A percentile compares a stretch with the other conserved stretches of the same genome.
Evolutionary conservation across 2,329 filamentous ascomycete species (phyloP).

Genomic region (Pseudofabraea citricarpa): DNA sequence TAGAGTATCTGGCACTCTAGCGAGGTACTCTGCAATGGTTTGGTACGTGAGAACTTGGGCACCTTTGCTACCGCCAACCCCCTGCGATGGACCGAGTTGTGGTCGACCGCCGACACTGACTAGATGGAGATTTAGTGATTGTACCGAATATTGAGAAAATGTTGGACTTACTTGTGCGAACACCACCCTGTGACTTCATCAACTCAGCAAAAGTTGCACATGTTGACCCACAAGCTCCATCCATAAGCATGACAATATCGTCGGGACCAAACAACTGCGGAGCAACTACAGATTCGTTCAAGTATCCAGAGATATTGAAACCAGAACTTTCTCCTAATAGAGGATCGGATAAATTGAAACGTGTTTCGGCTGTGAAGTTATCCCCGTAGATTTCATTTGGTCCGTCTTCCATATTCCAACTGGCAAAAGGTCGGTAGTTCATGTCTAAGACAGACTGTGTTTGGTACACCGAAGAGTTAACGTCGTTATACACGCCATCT

Average conservation of each 20-base stretch:
- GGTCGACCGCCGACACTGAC: slow-evolving; percentile 46
- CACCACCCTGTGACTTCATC: slow-evolving; percentile 48
- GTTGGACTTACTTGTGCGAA: slow-evolving; percentile 35
- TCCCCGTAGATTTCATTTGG: slow-evolving; percentile 11
- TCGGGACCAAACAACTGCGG: slow-evolving; percentile 30
- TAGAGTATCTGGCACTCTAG: too few species aligned
- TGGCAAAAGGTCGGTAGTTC: slow-evolving; percentile 5
- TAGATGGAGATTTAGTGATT: slow-evolving; percentile 21
- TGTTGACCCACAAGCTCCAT: slow-evolving; percentile 54
- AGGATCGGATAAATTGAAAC: slow-evolving; percentile 6
- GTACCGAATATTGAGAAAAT: background rate
- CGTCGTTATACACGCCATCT: background rate
- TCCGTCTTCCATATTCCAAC: slow-evolving; percentile 7
- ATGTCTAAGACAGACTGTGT: background rate
- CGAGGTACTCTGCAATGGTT: too few species aligned
- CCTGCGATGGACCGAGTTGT: slow-evolving; percentile 43
- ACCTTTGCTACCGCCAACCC: slow-evolving; percentile 51
- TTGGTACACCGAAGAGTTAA: background rate
- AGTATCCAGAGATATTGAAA: slow-evolving; percentile 23
- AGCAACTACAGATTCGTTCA: slow-evolving; percentile 13
- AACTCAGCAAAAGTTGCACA: slow-evolving; percentile 51
- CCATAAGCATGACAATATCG: slow-evolving; percentile 41
- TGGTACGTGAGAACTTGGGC: slow-evolving; percentile 29
- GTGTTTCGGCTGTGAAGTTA: slow-evolving; percentile 5
- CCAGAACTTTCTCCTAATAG: background rate